A percentile compares a stretch with the other conserved stretches of the same genome.
These are phyloP conservation scores for Talaromyces borbonicus DNA, from an alignment of 495 filamentous ascomycete genomes.

Conservation along the genomic window DNA sequence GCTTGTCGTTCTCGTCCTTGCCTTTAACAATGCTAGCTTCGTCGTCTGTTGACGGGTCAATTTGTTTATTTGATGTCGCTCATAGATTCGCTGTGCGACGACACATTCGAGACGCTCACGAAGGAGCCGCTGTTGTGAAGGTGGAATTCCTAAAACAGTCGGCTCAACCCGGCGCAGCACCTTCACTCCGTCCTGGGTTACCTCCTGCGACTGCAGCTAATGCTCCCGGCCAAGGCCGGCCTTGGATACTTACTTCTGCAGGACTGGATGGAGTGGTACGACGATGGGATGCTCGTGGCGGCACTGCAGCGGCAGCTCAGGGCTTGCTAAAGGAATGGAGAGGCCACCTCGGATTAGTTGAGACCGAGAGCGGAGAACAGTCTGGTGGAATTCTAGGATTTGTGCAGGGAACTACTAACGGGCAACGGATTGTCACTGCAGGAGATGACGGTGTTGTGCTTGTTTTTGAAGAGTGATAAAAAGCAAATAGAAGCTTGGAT, in stretches of 20 bases:
- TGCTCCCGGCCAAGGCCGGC: constrained; percentile 22
- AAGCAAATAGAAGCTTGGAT: too few relatives aligned
- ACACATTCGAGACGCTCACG: constrained; percentile 69
- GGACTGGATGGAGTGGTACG: constrained; percentile 83
- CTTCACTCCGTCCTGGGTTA: constrained; percentile 15
- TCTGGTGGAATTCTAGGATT: constrained; percentile 83
- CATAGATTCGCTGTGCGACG: constrained; percentile 72
- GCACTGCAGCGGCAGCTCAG: constrained; percentile 50
- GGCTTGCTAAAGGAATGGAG: constrained; percentile 71
- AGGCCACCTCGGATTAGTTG: constrained; percentile 68
- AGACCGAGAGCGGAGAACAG: constrained; percentile 49
- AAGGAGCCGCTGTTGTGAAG: constrained; percentile 77
- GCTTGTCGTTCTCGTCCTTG: constrained; percentile 69
- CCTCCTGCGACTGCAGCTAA: constrained; percentile 16
- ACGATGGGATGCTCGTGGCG: constrained; percentile 78
- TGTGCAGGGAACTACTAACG: constrained; percentile 61
- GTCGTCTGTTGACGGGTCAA: constrained; percentile 81
- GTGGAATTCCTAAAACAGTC: constrained; percentile 67
- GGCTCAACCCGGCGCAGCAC: constrained; percentile 13
- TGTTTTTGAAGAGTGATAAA: constrained; percentile 52
- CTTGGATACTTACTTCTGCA: constrained; percentile 65
- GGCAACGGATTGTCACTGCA: constrained; percentile 64
- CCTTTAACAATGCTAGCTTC: constrained; percentile 73
- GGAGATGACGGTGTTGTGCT: constrained; percentile 74
- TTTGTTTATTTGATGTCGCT: constrained; percentile 78